Evolutionary conservation across 2,329 filamentous ascomycete species (phyloP).

Genomic region (Trichoderma lentiforme): DNA sequence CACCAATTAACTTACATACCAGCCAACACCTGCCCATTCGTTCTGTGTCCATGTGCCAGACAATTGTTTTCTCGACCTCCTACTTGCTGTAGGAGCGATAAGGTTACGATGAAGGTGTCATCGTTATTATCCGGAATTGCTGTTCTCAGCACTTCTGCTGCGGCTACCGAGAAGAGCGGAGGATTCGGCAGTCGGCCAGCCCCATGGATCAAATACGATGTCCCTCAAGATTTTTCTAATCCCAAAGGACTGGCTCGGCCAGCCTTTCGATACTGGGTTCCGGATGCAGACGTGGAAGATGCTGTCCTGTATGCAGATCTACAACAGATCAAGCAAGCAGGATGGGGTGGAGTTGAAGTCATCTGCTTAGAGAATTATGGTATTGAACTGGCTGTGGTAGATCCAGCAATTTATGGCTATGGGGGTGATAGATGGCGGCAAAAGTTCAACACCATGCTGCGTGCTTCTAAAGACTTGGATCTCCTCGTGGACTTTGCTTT

Average conservation of each 20-base stretch:
- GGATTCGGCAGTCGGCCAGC: neutral
- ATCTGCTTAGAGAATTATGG: slow-evolving; percentile 1
- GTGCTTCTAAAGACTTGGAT: neutral
- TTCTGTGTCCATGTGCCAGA: neutral
- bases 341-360: neutral
- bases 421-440: neutral
- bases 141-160: neutral
- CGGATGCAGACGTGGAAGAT: slow-evolving; percentile 1
- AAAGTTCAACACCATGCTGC: neutral
- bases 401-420: slow-evolving; percentile 2
- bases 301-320: neutral
- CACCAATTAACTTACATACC: neutral
- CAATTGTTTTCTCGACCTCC: neutral
- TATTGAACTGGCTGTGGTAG: neutral
- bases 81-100: neutral
- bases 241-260: neutral
- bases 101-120: neutral
- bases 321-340: neutral
- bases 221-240: neutral
- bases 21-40: neutral
- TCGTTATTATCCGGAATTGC: neutral
- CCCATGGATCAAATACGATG: neutral
- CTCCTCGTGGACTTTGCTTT: neutral
- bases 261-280: slow-evolving; percentile 3
- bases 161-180: neutral